Percentiles rank a stretch among this genome's conserved stretches.
Evolutionary conservation across 306 rosid genomes (phyloP).

Genomic region (Pyrus betulifolia): DNA sequence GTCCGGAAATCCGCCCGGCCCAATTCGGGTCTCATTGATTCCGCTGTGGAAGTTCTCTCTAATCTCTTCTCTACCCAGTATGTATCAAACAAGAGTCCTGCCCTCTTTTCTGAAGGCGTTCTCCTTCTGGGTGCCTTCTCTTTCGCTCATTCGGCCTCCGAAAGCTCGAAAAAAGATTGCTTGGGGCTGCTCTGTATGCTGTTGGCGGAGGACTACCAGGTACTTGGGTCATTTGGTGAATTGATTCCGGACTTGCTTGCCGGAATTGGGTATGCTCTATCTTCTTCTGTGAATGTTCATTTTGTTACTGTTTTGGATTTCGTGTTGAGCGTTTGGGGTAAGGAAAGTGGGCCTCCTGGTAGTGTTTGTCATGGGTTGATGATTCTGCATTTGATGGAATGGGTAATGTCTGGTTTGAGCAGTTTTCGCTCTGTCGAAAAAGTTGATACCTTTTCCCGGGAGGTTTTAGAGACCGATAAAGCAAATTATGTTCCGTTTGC

Average conservation of each 20-base stretch:
- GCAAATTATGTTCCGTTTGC: conserved; percentile 45
- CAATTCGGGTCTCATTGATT: conserved; percentile 35
- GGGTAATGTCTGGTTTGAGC: conserved; percentile 56
- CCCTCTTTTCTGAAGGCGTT: conserved; percentile 41
- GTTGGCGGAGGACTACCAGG: conserved; percentile 27
- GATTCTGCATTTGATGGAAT: conserved; percentile 72
- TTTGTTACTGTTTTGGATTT: conserved; percentile 40
- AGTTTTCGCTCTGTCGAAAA: conserved; percentile 39
- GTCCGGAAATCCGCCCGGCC: conserved; percentile 64
- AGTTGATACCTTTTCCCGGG: conserved; percentile 20
- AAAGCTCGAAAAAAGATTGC: conserved; percentile 38
- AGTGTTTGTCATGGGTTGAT: conserved; percentile 51
- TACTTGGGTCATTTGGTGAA: conserved; percentile 30
- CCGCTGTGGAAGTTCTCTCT: conserved; percentile 35
- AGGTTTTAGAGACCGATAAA: conserved; percentile 36
- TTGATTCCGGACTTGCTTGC: conserved; percentile 63
- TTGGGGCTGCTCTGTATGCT: conserved; percentile 43
- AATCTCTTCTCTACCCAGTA: conserved; percentile 23
- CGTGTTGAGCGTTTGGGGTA: conserved; percentile 61
- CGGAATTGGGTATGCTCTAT: conserved; percentile 79
- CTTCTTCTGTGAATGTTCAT: conserved; percentile 45
- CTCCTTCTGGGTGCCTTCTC: conserved; percentile 64
- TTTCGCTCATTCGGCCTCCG: conserved; percentile 39
- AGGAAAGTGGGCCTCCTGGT: conserved; percentile 43
- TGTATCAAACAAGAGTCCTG: conserved; percentile 25